A percentile compares a stretch with the other conserved stretches of the same genome.
These are phyloP conservation scores for Botrytis aclada DNA, from an alignment of 2,329 filamentous ascomycete genomes.

Conservation along the genomic window DNA sequence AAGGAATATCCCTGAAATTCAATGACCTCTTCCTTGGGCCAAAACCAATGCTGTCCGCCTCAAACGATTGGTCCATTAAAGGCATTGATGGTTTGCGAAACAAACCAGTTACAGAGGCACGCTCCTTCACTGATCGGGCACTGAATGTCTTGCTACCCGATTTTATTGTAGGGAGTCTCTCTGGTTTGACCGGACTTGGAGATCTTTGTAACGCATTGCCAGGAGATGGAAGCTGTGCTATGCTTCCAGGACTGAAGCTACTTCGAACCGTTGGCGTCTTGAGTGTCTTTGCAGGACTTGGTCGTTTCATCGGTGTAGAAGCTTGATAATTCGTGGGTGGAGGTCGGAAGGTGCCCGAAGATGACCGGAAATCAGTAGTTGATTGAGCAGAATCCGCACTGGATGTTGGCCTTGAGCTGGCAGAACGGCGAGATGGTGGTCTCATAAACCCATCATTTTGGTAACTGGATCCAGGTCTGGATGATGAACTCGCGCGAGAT, in stretches of 20 bases:
- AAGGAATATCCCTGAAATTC: constrained; percentile 31
- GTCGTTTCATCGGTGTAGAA: constrained; percentile 44
- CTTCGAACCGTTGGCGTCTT: constrained; percentile 38
- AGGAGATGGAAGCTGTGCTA: constrained; percentile 39
- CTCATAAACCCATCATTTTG: constrained; percentile 56
- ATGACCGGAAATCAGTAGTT: constrained; percentile 44
- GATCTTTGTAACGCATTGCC: constrained; percentile 37
- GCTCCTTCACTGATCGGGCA: constrained; percentile 47
- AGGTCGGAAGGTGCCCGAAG: constrained; percentile 45
- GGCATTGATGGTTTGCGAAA: constrained; percentile 55
- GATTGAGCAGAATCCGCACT: constrained; percentile 46
- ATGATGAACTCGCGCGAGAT: constrained; percentile 28
- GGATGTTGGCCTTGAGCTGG: constrained; percentile 53
- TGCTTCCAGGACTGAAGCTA: constrained; percentile 24
- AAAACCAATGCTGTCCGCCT: constrained; percentile 30
- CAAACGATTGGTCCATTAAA: constrained; percentile 38
- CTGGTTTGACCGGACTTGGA: constrained; percentile 36
- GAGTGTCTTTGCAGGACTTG: constrained; percentile 39
- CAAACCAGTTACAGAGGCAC: constrained; percentile 52
- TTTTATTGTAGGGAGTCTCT: constrained; percentile 34
- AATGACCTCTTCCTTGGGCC: constrained; percentile 29
- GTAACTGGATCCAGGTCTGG: constrained; percentile 51
- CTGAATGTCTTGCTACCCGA: constrained; percentile 48
- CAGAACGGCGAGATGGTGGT: constrained; percentile 48
- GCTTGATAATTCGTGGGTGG: constrained; percentile 43